Base-by-base conservation (phyloP, 345 rosid genomes). In the Populus ilicifolia region DNA sequence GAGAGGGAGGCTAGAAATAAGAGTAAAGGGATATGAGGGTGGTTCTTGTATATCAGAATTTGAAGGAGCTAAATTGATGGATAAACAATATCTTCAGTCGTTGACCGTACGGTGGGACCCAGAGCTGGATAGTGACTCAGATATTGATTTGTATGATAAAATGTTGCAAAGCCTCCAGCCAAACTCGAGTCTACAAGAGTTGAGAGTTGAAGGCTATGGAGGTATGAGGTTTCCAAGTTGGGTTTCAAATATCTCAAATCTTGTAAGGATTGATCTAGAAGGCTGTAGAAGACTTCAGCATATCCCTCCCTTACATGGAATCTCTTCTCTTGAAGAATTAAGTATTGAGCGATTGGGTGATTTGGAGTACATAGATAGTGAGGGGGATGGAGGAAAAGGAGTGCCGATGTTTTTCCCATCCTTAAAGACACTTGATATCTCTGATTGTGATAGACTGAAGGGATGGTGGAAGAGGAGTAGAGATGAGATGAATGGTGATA, bases 141-240 rank as follows among this genome's bases (percentile, higher is more conserved):
- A 66, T 35, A 41, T 33, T 35, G 43, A 10, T 33, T 21, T 2
- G 17, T 38, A 77, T 39, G 74, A 70, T 10, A 25, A 1, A 1
- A 5, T 70, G 4, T 59, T 77, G 48, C 59, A 41, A 61, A 39
- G 69, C 61, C 44, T 77, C 16, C 35, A 43, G 25, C 80, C 80
- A 69, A n/a, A 27, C 61, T 41, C 17, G 70, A 59, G 27, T 71
- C 65, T 64, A 8, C 27, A 29, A 27, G 8, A 16, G 1, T 16
- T 71, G 35, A 20, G 2, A 18, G 16, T 71, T 23, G 0, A 3
- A 1, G 2, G 0, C 16, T 44, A 41, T 39, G 13, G 56, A 11
- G 68, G 69, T 4, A 21, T 33, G 36, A 9, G 21, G 12, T 46
- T 46, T 2, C 29, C 59, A 0, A 46, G 74, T 11, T 71, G 74